Conservation (phyloP, 306 rosid genomes). For the Trichosanthes cucumerina region DNA sequence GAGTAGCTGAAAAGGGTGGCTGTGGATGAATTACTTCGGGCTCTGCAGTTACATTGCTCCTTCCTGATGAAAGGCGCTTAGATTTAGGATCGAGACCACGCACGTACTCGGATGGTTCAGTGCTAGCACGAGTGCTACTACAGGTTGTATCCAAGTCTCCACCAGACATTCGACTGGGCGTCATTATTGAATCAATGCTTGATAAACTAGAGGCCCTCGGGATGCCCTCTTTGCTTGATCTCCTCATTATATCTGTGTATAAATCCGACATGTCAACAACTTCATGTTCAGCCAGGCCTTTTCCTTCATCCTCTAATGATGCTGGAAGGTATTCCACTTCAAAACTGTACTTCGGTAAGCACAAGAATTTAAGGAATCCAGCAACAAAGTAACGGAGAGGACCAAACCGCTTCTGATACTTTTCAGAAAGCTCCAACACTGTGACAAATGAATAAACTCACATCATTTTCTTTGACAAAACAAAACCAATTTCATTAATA, state of each 20-base stretch:
- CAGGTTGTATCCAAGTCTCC: constrained; percentile 70
- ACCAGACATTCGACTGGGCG: constrained; percentile 89
- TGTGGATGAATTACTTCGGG: constrained; percentile 94
- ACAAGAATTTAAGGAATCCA: constrained; percentile 85
- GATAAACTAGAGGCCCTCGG: constrained; percentile 98
- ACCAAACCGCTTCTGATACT: constrained; percentile 92
- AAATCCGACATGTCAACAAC: constrained; percentile 82
- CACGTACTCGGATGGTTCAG: constrained; percentile 93
- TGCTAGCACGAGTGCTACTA: constrained; percentile 67
- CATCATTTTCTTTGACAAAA: neutral
- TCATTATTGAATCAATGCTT: constrained; percentile 96
- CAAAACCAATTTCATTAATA: neutral
- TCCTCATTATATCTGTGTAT: constrained; percentile 71
- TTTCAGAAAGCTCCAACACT: constrained; percentile 95
- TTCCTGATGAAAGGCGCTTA: constrained; percentile 77
- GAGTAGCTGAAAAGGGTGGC: constrained; percentile 80
- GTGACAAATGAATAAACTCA: constrained; percentile 17
- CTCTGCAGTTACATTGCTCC: constrained; percentile 69
- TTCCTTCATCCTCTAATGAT: constrained; percentile 66
- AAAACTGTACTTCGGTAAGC: constrained; percentile 84
- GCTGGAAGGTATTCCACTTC: constrained; percentile 96
- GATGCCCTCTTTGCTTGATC: constrained; percentile 77
- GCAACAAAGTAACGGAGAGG: constrained; percentile 97
- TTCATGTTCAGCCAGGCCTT: constrained; percentile 44
- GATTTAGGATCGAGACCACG: constrained; percentile 95